A percentile compares a stretch with the other conserved stretches of the same genome.
Conservation (phyloP, 225 moss, liverwort and hornwort species). For the Pseudisothecium myosuroides region DNA sequence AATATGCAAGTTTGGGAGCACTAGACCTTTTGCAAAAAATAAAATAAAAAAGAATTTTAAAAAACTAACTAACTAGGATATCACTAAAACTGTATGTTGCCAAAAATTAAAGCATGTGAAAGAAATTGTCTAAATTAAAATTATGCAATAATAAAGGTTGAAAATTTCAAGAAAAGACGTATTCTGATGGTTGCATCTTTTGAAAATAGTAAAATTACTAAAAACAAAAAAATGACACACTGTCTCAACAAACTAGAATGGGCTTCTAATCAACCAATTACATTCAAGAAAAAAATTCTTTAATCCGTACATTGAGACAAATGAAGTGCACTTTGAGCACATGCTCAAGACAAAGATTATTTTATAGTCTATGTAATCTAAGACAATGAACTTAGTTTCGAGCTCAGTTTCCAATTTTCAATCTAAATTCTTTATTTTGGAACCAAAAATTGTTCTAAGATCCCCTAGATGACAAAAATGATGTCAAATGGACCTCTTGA, state of each 20-base stretch:
- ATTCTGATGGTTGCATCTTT: background rate
- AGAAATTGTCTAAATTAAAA: background rate
- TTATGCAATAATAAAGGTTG: background rate
- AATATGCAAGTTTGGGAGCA: background rate
- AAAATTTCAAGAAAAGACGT: background rate
- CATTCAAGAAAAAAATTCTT: background rate
- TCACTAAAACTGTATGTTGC: background rate
- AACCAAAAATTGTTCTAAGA: background rate
- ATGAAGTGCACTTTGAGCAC: background rate
- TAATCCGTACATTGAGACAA: background rate
- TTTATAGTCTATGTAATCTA: background rate
- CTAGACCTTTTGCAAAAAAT: background rate
- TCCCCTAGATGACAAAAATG: background rate
- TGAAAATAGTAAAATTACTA: background rate
- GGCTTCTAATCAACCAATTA: background rate
- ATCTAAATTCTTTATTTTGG: background rate
- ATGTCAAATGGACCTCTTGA: background rate
- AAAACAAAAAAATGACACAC: rapidly evolving
- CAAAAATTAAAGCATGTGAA: background rate
- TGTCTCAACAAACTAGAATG: background rate
- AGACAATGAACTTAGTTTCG: rapidly evolving
- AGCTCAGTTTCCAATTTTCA: background rate
- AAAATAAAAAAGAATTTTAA: background rate
- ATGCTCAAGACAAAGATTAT: background rate
- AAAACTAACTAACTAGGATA: background rate